Percentiles rank a stretch among this genome's conserved stretches.
These are phyloP conservation scores for Mycena albidolilacea DNA, from an alignment of 768 basidiomycete genomes.

Conservation along the genomic window DNA sequence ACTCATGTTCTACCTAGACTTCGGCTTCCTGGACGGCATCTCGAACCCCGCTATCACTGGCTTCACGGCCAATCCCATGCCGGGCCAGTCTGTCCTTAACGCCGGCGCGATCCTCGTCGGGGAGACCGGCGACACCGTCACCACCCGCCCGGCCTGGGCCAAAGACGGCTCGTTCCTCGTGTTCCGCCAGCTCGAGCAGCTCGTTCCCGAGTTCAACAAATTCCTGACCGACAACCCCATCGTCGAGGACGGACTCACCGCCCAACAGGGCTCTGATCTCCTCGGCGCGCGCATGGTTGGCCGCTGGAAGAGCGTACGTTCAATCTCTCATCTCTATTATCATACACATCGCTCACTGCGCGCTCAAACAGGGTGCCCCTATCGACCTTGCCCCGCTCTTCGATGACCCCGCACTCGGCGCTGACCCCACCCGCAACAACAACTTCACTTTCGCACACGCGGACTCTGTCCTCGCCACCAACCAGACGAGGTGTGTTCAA, in stretches of 20 bases:
- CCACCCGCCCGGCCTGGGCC: background rate
- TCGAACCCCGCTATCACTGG: background rate
- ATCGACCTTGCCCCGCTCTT: background rate
- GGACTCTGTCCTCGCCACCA: background rate
- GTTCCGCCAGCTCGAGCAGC: background rate
- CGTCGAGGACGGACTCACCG: too few relatives aligned
- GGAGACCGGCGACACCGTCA: background rate
- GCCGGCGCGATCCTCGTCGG: background rate
- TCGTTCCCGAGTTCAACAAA: too few relatives aligned
- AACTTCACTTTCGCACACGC: background rate
- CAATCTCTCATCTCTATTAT: too few relatives aligned
- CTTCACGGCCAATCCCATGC: background rate
- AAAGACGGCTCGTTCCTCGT: background rate
- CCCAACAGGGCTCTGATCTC: too few relatives aligned
- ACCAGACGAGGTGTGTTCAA: background rate
- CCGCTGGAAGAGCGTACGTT: slow-evolving; percentile 1
- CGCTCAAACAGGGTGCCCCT: too few relatives aligned
- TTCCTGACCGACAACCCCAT: too few relatives aligned
- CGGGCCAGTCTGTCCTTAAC: background rate
- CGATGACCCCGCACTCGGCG: background rate
- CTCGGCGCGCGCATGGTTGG: background rate
- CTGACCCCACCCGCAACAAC: background rate
- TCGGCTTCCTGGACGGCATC: background rate
- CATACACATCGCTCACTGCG: too few relatives aligned
- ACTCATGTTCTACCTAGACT: background rate